Conservation (phyloP, 2,329 filamentous ascomycete species). For the Colletotrichum sp. region DNA sequence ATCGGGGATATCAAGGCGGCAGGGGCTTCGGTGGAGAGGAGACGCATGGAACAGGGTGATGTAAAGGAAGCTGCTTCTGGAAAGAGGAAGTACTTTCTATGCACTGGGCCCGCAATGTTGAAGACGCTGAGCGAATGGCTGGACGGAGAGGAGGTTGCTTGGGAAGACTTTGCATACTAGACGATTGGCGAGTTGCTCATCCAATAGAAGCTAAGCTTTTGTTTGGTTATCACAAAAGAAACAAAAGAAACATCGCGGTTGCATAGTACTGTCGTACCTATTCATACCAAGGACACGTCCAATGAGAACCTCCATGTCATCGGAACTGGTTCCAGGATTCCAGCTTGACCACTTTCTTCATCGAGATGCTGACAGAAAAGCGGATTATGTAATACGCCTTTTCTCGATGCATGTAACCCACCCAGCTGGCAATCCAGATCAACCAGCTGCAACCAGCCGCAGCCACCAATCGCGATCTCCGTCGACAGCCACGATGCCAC, state of each 20-base stretch:
- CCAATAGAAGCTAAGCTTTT: neutral
- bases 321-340: neutral
- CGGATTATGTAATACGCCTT: neutral
- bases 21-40: constrained; percentile 36
- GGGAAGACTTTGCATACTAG: constrained; percentile 68
- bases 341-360: neutral
- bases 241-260: neutral
- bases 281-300: neutral
- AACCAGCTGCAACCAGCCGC: neutral
- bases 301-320: neutral
- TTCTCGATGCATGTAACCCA: neutral
- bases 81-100: constrained; percentile 59
- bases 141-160: constrained; percentile 56
- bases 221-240: neutral
- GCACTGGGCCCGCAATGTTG: constrained; percentile 48
- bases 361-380: neutral
- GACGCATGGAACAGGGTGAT: constrained; percentile 47
- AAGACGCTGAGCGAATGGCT: constrained; percentile 55
- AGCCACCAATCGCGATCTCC: neutral
- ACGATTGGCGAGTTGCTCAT: constrained; percentile 12
- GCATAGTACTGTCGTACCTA: neutral
- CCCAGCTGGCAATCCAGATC: neutral
- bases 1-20: constrained; percentile 36
- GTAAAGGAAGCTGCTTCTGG: constrained; percentile 34
- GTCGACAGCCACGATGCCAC: neutral